These are phyloP conservation scores for Penicillium paradoxum DNA, from an alignment of 495 filamentous ascomycete species.

Conservation along the genomic window DNA sequence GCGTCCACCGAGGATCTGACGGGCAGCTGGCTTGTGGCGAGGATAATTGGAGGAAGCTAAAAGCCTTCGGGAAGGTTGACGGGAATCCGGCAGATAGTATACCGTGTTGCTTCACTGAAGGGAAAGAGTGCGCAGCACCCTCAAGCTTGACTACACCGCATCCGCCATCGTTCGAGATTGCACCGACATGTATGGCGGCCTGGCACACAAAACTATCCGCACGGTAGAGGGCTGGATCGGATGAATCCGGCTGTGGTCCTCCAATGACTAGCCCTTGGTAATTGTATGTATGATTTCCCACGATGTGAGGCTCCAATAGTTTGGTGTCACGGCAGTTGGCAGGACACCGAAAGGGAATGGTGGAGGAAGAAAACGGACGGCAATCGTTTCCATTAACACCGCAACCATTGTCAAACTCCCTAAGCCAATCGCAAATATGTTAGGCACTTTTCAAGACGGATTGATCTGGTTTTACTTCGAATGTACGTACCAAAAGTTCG, in stretches of 20 bases:
- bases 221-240: conserved; percentile 54
- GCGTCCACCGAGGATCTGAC: conserved; percentile 63
- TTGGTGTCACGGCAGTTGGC: conserved; percentile 63
- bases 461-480: neutral
- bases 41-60: conserved; percentile 53
- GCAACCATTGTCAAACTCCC: conserved; percentile 67
- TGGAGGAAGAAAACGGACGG: conserved; percentile 68
- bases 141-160: conserved; percentile 68
- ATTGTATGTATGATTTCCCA: conserved; percentile 66
- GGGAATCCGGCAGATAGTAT: conserved; percentile 67
- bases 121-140: conserved; percentile 62
- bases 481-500: conserved; percentile 48
- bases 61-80: conserved; percentile 72
- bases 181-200: conserved; percentile 72
- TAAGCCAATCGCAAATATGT: conserved; percentile 22
- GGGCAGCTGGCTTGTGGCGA: conserved; percentile 39
- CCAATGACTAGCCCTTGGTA: conserved; percentile 73
- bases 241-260: conserved; percentile 49
- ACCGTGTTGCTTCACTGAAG: conserved; percentile 54
- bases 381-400: conserved; percentile 76
- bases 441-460: neutral
- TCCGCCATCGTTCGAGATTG: conserved; percentile 67
- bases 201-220: conserved; percentile 82
- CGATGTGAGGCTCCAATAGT: conserved; percentile 65
- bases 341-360: conserved; percentile 73